Conservation (phyloP, 805 yeast genomes). For the Saccharomycopsis schoenii region DNA sequence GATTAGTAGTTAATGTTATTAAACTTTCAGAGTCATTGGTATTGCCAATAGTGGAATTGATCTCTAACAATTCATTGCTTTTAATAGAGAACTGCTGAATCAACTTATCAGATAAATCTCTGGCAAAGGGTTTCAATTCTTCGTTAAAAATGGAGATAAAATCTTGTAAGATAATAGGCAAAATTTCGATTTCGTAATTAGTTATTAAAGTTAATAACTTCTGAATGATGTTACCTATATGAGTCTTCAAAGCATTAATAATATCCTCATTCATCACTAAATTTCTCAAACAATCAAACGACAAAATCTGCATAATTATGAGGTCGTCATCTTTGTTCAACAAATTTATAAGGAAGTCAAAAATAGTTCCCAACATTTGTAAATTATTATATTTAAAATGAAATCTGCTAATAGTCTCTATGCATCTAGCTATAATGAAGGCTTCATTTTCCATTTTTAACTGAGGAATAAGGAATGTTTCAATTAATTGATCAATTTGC, state of each 20-base stretch:
- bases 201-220: slow-evolving; percentile 65
- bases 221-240: slow-evolving; percentile 77
- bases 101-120: slow-evolving; percentile 49
- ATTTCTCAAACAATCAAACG: slow-evolving; percentile 81
- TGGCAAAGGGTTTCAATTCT: slow-evolving; percentile 83
- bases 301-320: slow-evolving; percentile 75
- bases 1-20: slow-evolving; percentile 32
- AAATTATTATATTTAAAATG: slow-evolving; percentile 28
- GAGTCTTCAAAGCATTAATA: slow-evolving; percentile 54
- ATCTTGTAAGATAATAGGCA: slow-evolving; percentile 89
- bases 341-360: slow-evolving; percentile 28
- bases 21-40: slow-evolving; percentile 16
- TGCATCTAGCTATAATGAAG: slow-evolving; percentile 63
- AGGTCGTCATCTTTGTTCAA: slow-evolving; percentile 28
- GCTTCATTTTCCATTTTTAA: slow-evolving; percentile 42
- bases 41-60: slow-evolving; percentile 22
- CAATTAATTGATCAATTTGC: slow-evolving; percentile 60
- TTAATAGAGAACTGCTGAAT: slow-evolving; percentile 50
- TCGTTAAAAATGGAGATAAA: slow-evolving; percentile 82
- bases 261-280: slow-evolving; percentile 61
- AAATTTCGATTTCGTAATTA: slow-evolving; percentile 74
- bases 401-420: slow-evolving; percentile 44
- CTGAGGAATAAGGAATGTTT: slow-evolving; percentile 53
- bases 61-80: slow-evolving; percentile 48
- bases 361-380: slow-evolving; percentile 31